phyloP scores from a whole-genome alignment of 2,329 filamentous ascomycete genomes.

The Sclerotinia sclerotiorum region DNA sequence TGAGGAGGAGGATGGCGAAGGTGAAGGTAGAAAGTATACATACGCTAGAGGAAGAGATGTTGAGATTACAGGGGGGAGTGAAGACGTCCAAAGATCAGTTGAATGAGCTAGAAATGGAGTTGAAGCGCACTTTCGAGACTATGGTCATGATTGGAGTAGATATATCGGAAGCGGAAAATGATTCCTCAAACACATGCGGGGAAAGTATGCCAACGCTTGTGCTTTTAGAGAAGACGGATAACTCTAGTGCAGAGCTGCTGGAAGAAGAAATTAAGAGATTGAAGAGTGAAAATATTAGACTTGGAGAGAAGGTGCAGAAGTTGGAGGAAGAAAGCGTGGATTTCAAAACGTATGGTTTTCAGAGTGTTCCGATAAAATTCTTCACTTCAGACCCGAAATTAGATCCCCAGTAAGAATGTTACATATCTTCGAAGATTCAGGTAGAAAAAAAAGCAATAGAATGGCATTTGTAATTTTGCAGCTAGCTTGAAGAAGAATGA shows the following conservation, averaged over 20 bases:
- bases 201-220: not conserved
- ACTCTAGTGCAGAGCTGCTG: accelerated
- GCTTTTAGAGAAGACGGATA: not conserved
- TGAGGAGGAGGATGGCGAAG: not conserved
- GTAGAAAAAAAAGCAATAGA: not conserved
- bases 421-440: not conserved
- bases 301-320: not conserved
- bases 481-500: not conserved
- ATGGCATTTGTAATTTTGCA: not conserved
- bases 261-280: not conserved
- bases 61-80: not conserved
- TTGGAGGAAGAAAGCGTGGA: not conserved
- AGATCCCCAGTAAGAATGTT: too few relatives aligned
- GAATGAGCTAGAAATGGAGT: not conserved
- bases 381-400: not conserved
- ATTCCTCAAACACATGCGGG: not conserved
- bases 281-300: not conserved
- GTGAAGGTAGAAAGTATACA: not conserved
- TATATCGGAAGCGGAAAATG: too few relatives aligned
- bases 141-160: not conserved
- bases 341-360: not conserved
- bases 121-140: not conserved
- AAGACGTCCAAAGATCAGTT: not conserved
- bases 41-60: not conserved
- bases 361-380: not conserved